These are phyloP conservation scores for Bipolaris victoriae DNA, from an alignment of 2,329 filamentous ascomycete species.

Conservation along the genomic window DNA sequence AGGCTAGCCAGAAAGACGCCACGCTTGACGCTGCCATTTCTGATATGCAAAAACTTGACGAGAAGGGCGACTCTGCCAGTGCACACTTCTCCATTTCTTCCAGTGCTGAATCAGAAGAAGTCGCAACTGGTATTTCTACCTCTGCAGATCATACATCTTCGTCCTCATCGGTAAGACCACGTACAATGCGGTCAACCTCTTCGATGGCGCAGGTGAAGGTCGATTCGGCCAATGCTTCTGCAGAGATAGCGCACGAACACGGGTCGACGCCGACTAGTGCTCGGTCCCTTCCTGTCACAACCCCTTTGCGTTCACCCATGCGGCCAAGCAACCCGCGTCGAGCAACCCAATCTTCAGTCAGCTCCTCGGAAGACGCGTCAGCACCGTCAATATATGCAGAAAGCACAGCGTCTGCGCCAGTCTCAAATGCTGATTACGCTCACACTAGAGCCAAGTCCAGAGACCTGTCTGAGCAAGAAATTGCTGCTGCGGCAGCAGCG, in stretches of 20 bases:
- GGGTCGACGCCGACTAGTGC: constrained; percentile 68
- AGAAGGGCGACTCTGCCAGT: constrained; percentile 27
- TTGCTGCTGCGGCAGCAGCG: constrained; percentile 29
- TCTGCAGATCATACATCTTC: constrained; percentile 30
- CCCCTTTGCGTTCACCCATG: constrained; percentile 57
- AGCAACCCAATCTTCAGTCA: constrained; percentile 18
- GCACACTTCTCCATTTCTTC: constrained; percentile 32
- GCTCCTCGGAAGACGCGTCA: constrained; percentile 26
- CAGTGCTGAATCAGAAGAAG: constrained; percentile 26
- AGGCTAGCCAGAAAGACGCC: constrained; percentile 21
- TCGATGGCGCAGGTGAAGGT: constrained; percentile 71
- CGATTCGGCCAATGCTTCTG: constrained; percentile 70
- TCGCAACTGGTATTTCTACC: constrained; percentile 31
- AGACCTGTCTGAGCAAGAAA: constrained; percentile 30
- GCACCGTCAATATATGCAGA: constrained; percentile 34
- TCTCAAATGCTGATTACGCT: constrained; percentile 8
- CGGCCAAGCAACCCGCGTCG: constrained; percentile 41
- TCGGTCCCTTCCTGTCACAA: constrained; percentile 64
- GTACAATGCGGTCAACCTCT: constrained; percentile 65
- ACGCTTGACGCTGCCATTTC: constrained; percentile 20
- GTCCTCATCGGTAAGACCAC: constrained; percentile 50
- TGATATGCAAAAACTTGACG: constrained; percentile 30
- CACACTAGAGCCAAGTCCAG: constrained; percentile 26
- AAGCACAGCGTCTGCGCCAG: constrained; percentile 20
- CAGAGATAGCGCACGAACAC: constrained; percentile 56